These are phyloP conservation scores for Penicillium dipodomyicola DNA, from an alignment of 495 filamentous ascomycete genomes.

Conservation along the genomic window DNA sequence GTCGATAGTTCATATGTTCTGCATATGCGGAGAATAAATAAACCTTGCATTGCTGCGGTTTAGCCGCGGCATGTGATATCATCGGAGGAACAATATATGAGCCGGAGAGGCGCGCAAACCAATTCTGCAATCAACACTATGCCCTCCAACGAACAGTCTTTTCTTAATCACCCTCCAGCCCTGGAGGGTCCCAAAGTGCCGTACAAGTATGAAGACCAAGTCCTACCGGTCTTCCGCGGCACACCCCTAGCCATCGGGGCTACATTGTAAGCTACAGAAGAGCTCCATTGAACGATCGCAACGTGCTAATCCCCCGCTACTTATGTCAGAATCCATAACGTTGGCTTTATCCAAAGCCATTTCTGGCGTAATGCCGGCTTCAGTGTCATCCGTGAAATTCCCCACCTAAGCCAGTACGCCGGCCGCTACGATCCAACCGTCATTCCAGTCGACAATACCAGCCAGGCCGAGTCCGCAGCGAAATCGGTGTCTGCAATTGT, in stretches of 20 bases:
- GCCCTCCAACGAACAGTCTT: conserved; percentile 20
- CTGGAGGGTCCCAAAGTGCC: conserved; percentile 44
- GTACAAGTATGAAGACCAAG: conserved; percentile 48
- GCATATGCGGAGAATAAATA: background rate
- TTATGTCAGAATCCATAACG: conserved; percentile 49
- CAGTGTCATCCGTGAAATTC: conserved; percentile 53
- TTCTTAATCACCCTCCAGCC: conserved; percentile 46
- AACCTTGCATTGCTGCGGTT: background rate
- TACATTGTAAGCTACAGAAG: conserved; percentile 39
- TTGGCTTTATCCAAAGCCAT: conserved; percentile 54
- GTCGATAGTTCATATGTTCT: background rate
- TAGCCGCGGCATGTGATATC: conserved; percentile 22
- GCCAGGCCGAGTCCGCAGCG: conserved; percentile 33
- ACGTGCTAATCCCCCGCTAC: conserved; percentile 1
- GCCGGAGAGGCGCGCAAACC: background rate
- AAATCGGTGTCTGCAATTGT: conserved; percentile 16
- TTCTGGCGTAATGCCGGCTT: conserved; percentile 81
- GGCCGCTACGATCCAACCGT: conserved; percentile 83
- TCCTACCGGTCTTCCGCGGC: conserved; percentile 56
- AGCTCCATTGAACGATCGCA: conserved; percentile 1
- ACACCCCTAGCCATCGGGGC: conserved; percentile 49
- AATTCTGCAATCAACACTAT: conserved; percentile 17
- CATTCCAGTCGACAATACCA: conserved; percentile 54
- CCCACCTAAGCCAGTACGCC: conserved; percentile 55
- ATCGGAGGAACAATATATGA: conserved; percentile 2